Base-by-base conservation (phyloP, 164 flowering plant species). In the Nymphaea colorata region DNA sequence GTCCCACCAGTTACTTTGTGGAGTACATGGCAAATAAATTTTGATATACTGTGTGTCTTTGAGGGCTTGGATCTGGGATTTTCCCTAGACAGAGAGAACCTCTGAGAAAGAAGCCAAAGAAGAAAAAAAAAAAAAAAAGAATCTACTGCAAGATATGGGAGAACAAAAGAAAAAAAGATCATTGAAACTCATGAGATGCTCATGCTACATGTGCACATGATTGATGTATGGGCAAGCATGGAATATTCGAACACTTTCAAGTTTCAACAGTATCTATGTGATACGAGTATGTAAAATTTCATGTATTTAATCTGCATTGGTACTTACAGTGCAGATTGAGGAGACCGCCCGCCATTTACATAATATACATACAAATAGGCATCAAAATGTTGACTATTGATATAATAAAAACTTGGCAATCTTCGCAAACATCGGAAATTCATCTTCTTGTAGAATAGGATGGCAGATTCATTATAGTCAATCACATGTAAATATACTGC, bases 401-500 rank as follows among this genome's bases (percentile, higher is more conserved):
- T 94, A 61, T 79, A 81, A 76, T 91, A 94, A 72, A 91, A 94
- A 15, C 81, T 82, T 42, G 72, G 77, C 68, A 94, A 77, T 79
- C 86, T 81, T 70, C 87, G 74, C 12, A 90, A 65, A 67, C 93
- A 94, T 75, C 77, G 83, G 81, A 94, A 94, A 62, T 83, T 80
- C 96, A 90, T 85, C 79, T 88, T 94, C 77, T 84, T 62, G 79
- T 94, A 91, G 78, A 94, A 77, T 74, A 72, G 80, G 62, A 94
- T 94, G 51, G 99, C 99, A 16, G 98, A 78, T 69, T 76, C 81
- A 76, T 94, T 94, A 75, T 88, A 88, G 47, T 93, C 80, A 69
- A 94, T 87, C 42, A 94, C 99, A 69, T 94, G 99, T 82, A 94
- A 78, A 79, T 94, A 94, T 67, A 88, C 92, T 68, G 89, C 99